Evolutionary conservation across 208 protist genomes (phyloP), one percentile per base, ranked within the genome.

Genomic region (Acanthamoeba triangularis): DNA sequence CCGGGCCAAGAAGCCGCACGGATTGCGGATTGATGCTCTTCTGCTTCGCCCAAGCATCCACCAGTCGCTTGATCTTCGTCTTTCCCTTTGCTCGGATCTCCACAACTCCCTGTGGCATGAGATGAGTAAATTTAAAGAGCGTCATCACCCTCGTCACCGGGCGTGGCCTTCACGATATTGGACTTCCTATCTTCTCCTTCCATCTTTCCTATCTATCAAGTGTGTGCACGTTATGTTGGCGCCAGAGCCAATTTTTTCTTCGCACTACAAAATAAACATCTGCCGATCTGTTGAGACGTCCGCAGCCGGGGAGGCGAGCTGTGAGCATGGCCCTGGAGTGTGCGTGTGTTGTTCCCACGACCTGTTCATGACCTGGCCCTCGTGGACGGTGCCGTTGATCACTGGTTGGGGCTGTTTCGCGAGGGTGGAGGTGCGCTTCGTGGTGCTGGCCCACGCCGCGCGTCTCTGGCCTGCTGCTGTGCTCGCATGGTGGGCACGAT

Each of bases 1-100:
- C 84, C 4, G 84, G 84, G 6, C 56, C 52, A 20, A 91, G 84
- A 18, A 91, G 56, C 10, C 84, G 84, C 5, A 91, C 84, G 25
- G 84, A 91, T n/a, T 72, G 52, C 13, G 56, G 52, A 52, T 63
- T 74, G 13, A 91, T 33, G 30, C 37, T 47, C 54, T 72, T 63
- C 84, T 91, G 84, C 30, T 91, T 91, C 18, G 84, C 5, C 84
- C 84, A 91, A 20, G 84, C 84, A 69, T 91, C 84, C 30, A 91
- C 84, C 25, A 91, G 30, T 33, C 59, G 52, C 41, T 91, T 63
- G 30, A 91, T 91, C 59, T 91, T 91, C 54, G 84, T 91, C 56
- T 63, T 91, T 11, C 59, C 56, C 59, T 72, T 91, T 35, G 84
- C 84, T 91, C 84, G 52, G 0, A 91, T 91, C n/a, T 91, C 84